A percentile compares a stretch with the other conserved stretches of the same genome.
phyloP scores from a whole-genome alignment of 2,329 filamentous ascomycete species.

The Cadophora malorum region DNA sequence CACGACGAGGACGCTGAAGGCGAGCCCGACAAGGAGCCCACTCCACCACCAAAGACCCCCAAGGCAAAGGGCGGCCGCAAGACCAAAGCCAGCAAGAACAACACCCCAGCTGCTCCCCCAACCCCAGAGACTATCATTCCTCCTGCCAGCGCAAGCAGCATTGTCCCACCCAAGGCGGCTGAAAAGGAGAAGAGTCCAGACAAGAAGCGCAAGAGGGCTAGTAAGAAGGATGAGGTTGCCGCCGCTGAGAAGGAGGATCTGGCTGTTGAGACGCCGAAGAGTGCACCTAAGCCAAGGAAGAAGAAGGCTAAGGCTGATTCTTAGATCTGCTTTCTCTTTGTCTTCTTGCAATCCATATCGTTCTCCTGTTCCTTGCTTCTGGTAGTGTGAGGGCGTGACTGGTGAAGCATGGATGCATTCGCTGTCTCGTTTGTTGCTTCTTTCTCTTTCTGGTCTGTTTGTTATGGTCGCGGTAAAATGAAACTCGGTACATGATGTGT shows the following conservation, averaged over 20 bases:
- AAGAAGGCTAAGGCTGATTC: constrained; percentile 61
- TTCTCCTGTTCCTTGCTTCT: neutral
- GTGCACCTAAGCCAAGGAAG: constrained; percentile 42
- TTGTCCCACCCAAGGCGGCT: constrained; percentile 35
- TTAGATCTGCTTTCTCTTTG: constrained; percentile 42
- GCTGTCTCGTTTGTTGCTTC: neutral
- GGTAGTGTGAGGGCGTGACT: constrained; percentile 9
- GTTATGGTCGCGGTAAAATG: constrained; percentile 2
- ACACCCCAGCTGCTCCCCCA: constrained; percentile 46
- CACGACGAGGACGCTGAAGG: constrained; percentile 45
- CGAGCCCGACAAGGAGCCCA: constrained; percentile 53
- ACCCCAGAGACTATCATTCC: constrained; percentile 34
- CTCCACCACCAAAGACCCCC: constrained; percentile 60
- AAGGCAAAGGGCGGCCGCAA: constrained; percentile 56
- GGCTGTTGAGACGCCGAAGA: constrained; percentile 40
- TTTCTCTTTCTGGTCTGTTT: constrained; percentile 3
- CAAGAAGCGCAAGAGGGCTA: constrained; percentile 67
- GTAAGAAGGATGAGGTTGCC: constrained; percentile 52
- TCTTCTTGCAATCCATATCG: neutral
- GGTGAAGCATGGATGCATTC: neutral
- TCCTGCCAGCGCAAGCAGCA: constrained; percentile 32
- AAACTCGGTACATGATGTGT: constrained; percentile 1
- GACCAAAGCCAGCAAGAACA: constrained; percentile 36
- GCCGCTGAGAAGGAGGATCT: constrained; percentile 54
- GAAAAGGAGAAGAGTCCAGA: constrained; percentile 56